Percentiles rank a stretch among this genome's conserved stretches.
Evolutionary conservation across 805 yeast species (phyloP).

Genomic region (Saccharomycopsis javanensis): DNA sequence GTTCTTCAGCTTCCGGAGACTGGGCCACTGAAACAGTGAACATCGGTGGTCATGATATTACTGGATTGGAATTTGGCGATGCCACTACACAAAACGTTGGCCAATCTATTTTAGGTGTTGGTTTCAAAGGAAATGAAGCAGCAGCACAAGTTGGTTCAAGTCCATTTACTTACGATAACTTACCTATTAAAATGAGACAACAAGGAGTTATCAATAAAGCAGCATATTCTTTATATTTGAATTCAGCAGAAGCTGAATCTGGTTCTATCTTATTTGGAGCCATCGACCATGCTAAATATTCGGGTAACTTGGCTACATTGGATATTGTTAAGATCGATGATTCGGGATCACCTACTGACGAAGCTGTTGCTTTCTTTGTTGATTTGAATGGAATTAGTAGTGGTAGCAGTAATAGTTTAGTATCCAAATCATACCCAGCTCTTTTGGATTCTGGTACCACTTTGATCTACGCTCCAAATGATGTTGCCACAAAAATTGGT

Average conservation of each 20-base stretch:
- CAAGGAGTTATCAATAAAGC: slow-evolving; percentile 33
- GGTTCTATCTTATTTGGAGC: slow-evolving; percentile 38
- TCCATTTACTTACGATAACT: slow-evolving; percentile 21
- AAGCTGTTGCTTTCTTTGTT: slow-evolving; percentile 20
- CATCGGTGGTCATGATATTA: slow-evolving; percentile 17
- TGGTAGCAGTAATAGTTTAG: slow-evolving; percentile 14
- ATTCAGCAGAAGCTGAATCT: slow-evolving; percentile 23
- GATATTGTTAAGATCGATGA: slow-evolving; percentile 23
- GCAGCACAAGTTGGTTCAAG: slow-evolving; percentile 51
- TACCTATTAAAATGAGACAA: slow-evolving; percentile 27
- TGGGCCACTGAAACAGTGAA: slow-evolving; percentile 44
- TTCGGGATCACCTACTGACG: slow-evolving; percentile 29
- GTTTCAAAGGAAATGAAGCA: slow-evolving; percentile 57
- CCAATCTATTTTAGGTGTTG: slow-evolving; percentile 66
- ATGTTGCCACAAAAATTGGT: slow-evolving; percentile 23
- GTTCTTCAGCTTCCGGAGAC: slow-evolving; percentile 38
- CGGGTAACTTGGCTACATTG: slow-evolving; percentile 28
- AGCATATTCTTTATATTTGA: slow-evolving; percentile 40
- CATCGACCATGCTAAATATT: slow-evolving; percentile 33
- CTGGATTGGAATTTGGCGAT: slow-evolving; percentile 13
- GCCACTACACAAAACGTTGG: slow-evolving; percentile 15
- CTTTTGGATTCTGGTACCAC: slow-evolving; percentile 38
- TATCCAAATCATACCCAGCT: slow-evolving; percentile 29
- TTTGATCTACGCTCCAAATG: slow-evolving; percentile 34
- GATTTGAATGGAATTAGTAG: slow-evolving; percentile 9